These are phyloP conservation scores for Oxyria digyna DNA, from an alignment of 148 eudicot species.

Conservation along the genomic window DNA sequence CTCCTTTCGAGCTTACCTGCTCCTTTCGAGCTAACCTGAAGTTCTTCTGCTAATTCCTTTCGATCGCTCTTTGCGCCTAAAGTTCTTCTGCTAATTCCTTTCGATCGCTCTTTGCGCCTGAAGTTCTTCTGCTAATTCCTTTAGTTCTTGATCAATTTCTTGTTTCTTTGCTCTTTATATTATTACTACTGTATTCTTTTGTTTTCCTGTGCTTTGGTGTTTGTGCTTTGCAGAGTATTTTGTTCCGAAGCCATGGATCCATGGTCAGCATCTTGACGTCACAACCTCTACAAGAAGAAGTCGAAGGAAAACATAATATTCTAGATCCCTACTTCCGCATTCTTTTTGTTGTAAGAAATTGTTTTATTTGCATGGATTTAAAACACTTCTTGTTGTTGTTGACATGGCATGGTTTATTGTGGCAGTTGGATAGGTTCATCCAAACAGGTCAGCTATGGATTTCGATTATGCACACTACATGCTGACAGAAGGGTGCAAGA, in stretches of 20 bases:
- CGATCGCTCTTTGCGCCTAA: background rate
- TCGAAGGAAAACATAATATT: background rate
- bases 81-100: no score
- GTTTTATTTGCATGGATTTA: background rate
- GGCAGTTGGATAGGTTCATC: slow-evolving; percentile 87
- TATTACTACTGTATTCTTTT: no score
- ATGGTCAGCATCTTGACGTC: background rate
- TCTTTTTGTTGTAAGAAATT: background rate
- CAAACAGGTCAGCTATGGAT: slow-evolving; percentile 92
- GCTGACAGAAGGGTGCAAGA: slow-evolving; percentile 66
- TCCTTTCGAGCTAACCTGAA: no score
- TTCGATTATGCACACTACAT: slow-evolving; percentile 87
- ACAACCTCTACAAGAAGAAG: background rate
- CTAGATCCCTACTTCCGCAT: background rate
- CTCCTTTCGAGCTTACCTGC: no score
- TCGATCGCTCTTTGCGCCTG: background rate
- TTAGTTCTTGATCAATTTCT: background rate
- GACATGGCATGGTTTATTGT: background rate
- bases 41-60: no score
- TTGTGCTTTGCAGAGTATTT: background rate
- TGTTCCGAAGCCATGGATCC: background rate
- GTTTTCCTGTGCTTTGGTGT: background rate
- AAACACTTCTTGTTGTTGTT: background rate
- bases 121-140: background rate
- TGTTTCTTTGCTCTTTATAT: background rate